A percentile compares a stretch with the other conserved stretches of the same genome.
phyloP scores from a whole-genome alignment of 164 flowering plant species.

The Vitis riparia region DNA sequence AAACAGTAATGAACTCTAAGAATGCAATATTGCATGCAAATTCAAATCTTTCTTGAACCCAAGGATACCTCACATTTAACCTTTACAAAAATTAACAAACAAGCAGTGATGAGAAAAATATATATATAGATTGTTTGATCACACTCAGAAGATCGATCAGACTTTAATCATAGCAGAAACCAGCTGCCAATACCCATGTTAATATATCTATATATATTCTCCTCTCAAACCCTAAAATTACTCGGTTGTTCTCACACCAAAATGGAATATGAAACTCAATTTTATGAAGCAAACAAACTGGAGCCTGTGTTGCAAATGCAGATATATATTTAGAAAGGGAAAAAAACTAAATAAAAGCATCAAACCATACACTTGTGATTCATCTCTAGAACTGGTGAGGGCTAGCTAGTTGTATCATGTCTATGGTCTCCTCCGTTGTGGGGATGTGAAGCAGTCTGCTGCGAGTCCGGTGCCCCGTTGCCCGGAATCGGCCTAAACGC shows the following conservation, averaged over 20 bases:
- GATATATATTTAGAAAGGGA: neutral
- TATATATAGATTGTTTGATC: neutral
- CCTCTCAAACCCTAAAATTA: conserved; percentile 6
- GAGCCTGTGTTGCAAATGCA: neutral
- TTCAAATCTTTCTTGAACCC: neutral
- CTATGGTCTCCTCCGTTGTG: conserved; percentile 22
- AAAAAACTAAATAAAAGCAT: neutral
- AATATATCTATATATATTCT: neutral
- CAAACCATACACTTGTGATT: conserved; percentile 1
- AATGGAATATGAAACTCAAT: neutral
- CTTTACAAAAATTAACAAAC: too few relatives aligned
- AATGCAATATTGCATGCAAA: neutral
- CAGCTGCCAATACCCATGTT: conserved; percentile 2
- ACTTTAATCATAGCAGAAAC: neutral
- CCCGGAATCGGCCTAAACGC: conserved; percentile 28
- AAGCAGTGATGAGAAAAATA: neutral
- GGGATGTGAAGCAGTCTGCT: conserved; percentile 17
- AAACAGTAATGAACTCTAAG: neutral
- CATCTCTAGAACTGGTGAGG: neutral
- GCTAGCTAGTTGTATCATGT: conserved; percentile 9
- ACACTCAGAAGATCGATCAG: neutral
- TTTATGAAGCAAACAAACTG: neutral
- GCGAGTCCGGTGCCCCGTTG: conserved; percentile 15
- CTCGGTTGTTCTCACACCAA: neutral
- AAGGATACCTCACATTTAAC: too few relatives aligned